Evolutionary conservation across 306 rosid species (phyloP).

Genomic region (Quercus mongolica): DNA sequence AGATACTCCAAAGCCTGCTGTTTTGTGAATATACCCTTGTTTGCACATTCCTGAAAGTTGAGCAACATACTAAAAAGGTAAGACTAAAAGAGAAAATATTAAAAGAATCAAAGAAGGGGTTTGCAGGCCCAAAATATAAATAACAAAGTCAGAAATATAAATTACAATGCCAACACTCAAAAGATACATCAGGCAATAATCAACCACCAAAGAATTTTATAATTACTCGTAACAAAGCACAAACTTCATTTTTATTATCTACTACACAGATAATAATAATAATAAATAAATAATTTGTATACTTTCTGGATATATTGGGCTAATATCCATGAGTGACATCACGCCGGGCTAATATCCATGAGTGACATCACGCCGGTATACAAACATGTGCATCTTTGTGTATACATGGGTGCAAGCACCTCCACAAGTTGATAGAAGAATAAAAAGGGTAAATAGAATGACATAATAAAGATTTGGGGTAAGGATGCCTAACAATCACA

Average conservation of each 20-base stretch:
- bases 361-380: no score
- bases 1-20: slow-evolving; percentile 76
- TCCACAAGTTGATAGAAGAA: no score
- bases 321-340: no score
- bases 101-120: background rate
- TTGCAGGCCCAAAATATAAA: background rate
- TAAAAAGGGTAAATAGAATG: no score
- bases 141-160: background rate
- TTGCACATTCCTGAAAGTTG: slow-evolving; percentile 69
- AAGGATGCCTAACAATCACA: no score
- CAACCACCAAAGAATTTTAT: background rate
- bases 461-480: no score
- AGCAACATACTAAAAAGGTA: slow-evolving; percentile 19
- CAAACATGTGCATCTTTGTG: no score
- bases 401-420: no score
- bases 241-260: background rate
- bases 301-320: background rate
- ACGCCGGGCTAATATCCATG: no score
- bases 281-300: background rate
- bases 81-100: background rate
- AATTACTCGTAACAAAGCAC: background rate
- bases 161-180: background rate
- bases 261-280: background rate
- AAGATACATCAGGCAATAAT: background rate
- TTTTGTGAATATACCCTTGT: slow-evolving; percentile 48